phyloP scores from a whole-genome alignment of 2,329 filamentous ascomycete species.

The Sarocladium oryzae region DNA sequence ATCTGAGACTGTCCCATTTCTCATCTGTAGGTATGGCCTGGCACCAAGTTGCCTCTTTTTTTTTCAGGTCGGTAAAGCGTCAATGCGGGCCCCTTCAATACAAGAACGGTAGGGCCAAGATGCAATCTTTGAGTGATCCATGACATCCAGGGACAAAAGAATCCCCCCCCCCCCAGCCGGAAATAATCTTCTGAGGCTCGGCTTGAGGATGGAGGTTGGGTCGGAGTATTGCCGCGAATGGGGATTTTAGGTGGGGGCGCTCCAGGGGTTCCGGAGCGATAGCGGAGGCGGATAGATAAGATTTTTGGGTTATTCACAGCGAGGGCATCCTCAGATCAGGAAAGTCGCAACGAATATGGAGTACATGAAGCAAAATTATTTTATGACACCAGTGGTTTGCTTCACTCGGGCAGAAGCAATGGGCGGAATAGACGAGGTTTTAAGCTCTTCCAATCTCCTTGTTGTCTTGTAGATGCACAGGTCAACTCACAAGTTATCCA shows the following conservation, averaged over 20 bases:
- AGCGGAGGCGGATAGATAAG: conserved; percentile 2
- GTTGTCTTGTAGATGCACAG: too few relatives aligned
- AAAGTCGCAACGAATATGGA: neutral
- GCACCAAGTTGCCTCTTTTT: too few relatives aligned
- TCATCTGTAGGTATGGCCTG: too few relatives aligned
- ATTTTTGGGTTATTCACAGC: neutral
- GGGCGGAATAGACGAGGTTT: too few relatives aligned
- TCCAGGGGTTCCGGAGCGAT: neutral
- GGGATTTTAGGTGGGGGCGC: neutral
- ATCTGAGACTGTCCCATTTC: neutral
- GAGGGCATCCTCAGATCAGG: neutral
- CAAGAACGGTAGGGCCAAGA: too few relatives aligned
- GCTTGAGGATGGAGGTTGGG: neutral
- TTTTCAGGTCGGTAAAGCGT: too few relatives aligned
- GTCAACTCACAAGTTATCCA: too few relatives aligned
- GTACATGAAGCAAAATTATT: neutral
- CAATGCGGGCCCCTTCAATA: too few relatives aligned
- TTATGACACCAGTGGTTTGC: too few relatives aligned
- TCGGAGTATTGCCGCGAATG: neutral
- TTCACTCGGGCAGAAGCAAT: too few relatives aligned
- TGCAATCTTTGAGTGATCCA: neutral
- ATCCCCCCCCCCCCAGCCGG: conserved; percentile 1
- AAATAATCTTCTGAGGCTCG: neutral
- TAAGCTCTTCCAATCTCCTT: too few relatives aligned
- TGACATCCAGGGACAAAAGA: neutral